Evolutionary conservation across 805 yeast species (phyloP).

Genomic region (Zygosaccharomyces bisporus): DNA sequence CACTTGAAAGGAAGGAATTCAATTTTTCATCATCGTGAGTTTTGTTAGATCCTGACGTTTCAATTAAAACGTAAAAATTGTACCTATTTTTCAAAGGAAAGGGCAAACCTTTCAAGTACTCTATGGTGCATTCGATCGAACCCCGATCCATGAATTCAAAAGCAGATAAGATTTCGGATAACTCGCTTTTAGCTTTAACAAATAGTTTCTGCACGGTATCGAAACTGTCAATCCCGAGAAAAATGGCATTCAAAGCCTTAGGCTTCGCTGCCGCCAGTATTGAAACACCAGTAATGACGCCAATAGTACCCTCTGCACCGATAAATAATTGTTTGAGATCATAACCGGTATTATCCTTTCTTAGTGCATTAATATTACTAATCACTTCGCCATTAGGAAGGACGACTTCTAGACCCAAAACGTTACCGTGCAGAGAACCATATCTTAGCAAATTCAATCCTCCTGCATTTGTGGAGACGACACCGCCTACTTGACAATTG

Average conservation of each 20-base stretch:
- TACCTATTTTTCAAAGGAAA: constrained; percentile 75
- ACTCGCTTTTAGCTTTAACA: constrained; percentile 62
- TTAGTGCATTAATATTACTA: constrained; percentile 68
- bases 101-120: constrained; percentile 47
- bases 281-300: constrained; percentile 79
- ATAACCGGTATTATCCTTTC: constrained; percentile 89
- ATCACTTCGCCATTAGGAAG: constrained; percentile 76
- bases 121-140: constrained; percentile 55
- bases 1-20: constrained; percentile 67
- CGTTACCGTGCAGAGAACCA: constrained; percentile 84
- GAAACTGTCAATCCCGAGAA: constrained; percentile 68
- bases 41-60: constrained; percentile 85
- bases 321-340: constrained; percentile 83
- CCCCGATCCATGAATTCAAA: constrained; percentile 82
- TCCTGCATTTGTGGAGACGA: constrained; percentile 88
- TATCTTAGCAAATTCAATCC: constrained; percentile 77
- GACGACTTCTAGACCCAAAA: constrained; percentile 80
- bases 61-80: constrained; percentile 82
- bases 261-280: constrained; percentile 83
- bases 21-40: constrained; percentile 86
- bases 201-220: constrained; percentile 75
- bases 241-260: constrained; percentile 73
- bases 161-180: constrained; percentile 78
- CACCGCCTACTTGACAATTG: constrained; percentile 87
- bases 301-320: constrained; percentile 85